Evolutionary conservation across 768 basidiomycete species (phyloP), one percentile per base, ranked within the genome.

Genomic region (Tephrocybe sp.): DNA sequence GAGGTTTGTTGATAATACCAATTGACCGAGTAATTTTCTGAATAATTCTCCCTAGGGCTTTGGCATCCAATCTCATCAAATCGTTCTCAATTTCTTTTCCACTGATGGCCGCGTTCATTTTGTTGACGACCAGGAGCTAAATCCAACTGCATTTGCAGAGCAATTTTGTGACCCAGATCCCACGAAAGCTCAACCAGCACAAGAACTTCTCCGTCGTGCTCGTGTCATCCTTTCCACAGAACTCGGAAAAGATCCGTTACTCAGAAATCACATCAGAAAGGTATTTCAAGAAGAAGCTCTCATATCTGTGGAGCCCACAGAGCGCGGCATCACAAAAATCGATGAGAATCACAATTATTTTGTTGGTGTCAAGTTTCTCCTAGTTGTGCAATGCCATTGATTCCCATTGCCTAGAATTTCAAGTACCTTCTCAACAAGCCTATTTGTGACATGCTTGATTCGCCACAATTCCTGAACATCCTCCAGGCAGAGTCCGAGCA

Each of bases 381-480:
- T 15, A 31, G 21, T 41, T 45, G 11, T 1, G 40, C 34, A 25
- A 23, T 34, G 21, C 31, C 33, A 37, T 38, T 53, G 21, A 42
- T 51, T 54, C 11, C 48, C 5, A 22, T 53, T 13, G 41, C 45
- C 9, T 59, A 99, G 95, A 85, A 82, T 59, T 98, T 98, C 80
- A 98, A 98, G 75, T 98, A 97, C 69, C 77, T 97, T 23, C 71
- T 77, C 22, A 77, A 86, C 52, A 98, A 97, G 61, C 83, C 81
- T 21, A 77, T 92, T 24, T 63, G 64, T 23, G 77, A 83, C 4
- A 85, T 95, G 81, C 58, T 83, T 31, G 76, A 83, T 33, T 72
- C 78, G 1, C 73, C 89, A 16, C 91, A 94, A 58, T 97, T 94
- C 69, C 74, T 97, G 21, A 84, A 91, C 56, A 95, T 98, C 56